Percentiles rank a stretch among this genome's conserved stretches.
These are phyloP conservation scores for Dioscorea dumetorum DNA, from an alignment of 106 monocot genomes.

Conservation along the genomic window DNA sequence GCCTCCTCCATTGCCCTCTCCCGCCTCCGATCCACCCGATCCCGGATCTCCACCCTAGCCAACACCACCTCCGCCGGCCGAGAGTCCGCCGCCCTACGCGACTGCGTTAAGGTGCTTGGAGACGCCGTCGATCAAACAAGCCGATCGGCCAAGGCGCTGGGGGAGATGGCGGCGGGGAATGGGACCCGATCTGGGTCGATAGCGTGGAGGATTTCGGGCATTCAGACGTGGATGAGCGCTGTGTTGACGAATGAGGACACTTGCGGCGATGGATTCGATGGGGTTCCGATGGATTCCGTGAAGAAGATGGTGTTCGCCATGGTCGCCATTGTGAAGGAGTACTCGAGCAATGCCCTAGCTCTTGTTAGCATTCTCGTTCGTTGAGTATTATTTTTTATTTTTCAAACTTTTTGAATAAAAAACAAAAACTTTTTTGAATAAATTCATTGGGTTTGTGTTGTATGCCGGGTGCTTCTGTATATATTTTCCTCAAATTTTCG, in stretches of 20 bases:
- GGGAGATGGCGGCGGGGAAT: neutral
- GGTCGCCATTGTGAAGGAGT: neutral
- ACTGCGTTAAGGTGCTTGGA: constrained; percentile 9
- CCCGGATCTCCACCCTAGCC: neutral
- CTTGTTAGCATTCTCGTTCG: constrained; percentile 8
- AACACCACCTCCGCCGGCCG: neutral
- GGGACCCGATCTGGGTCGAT: neutral
- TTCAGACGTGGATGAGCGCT: constrained; percentile 34
- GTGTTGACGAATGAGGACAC: constrained; percentile 27
- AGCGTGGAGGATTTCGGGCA: neutral
- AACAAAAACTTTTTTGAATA: too few species aligned
- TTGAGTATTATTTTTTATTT: neutral
- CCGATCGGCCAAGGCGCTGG: constrained; percentile 7
- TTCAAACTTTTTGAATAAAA: neutral
- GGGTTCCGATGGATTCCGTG: neutral
- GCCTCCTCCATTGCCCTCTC: constrained; percentile 16
- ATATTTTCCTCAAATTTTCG: too few species aligned
- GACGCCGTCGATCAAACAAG: constrained; percentile 14
- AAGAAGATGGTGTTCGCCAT: neutral
- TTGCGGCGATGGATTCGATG: constrained; percentile 17
- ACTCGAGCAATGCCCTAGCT: constrained; percentile 26
- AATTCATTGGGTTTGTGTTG: too few species aligned
- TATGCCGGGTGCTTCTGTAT: too few species aligned
- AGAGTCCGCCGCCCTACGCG: constrained; percentile 6
- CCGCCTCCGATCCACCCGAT: constrained; percentile 1